phyloP scores from a whole-genome alignment of 305 asterid genomes.

The Solanum hybrid region DNA sequence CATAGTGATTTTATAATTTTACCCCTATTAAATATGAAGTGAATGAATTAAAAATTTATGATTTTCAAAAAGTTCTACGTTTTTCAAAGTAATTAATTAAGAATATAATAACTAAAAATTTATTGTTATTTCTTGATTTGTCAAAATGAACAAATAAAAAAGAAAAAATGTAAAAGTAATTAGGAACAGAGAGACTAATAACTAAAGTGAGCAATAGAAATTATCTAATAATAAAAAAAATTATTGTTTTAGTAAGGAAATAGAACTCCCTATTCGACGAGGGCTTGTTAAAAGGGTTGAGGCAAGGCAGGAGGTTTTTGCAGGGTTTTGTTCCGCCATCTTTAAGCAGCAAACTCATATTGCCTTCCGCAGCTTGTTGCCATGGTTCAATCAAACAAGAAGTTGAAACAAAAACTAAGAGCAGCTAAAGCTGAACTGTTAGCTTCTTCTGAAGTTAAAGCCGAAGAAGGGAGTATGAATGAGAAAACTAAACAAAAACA shows the following conservation, averaged over 20 bases:
- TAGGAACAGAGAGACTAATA: background rate
- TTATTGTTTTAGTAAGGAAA: background rate
- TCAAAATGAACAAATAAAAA: no score
- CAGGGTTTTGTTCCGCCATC: background rate
- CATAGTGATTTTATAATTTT: background rate
- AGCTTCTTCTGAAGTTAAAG: slow-evolving; percentile 24
- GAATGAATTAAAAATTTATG: background rate
- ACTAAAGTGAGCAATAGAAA: background rate
- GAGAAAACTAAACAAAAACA: slow-evolving; percentile 7
- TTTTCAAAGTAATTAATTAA: no score
- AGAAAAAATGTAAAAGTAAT: no score
- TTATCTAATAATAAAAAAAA: background rate
- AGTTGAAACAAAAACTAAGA: slow-evolving; percentile 64
- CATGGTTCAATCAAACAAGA: slow-evolving; percentile 85
- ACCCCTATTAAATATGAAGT: background rate
- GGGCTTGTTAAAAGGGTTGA: background rate
- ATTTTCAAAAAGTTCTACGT: no score
- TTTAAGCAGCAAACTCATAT: background rate
- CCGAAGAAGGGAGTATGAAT: slow-evolving; percentile 2
- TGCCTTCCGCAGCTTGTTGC: background rate
- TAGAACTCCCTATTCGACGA: background rate
- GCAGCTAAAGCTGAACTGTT: slow-evolving; percentile 46
- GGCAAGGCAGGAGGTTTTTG: background rate
- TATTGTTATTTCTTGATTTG: no score
- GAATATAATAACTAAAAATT: background rate